phyloP scores from a whole-genome alignment of 1,284 basidiomycete species.

The Leccinum subspadiceum region DNA sequence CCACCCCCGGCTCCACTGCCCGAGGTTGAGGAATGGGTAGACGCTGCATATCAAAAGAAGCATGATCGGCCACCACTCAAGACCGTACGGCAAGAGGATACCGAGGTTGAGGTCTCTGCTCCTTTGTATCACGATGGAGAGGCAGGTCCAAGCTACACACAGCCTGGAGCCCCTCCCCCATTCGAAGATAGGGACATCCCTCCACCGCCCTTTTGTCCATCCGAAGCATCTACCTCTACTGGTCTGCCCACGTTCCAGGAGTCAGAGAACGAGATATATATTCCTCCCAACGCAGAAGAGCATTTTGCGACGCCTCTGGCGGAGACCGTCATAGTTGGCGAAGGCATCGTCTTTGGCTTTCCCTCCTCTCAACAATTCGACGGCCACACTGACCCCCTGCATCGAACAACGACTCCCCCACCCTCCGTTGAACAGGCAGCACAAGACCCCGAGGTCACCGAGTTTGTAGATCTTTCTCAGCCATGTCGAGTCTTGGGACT shows the following conservation, averaged over 20 bases:
- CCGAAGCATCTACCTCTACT: slow-evolving; percentile 57
- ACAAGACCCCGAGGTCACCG: slow-evolving; percentile 63
- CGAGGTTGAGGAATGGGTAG: slow-evolving; percentile 65
- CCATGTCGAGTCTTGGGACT: slow-evolving; percentile 57
- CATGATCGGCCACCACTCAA: slow-evolving; percentile 73
- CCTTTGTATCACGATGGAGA: slow-evolving; percentile 65
- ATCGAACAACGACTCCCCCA: slow-evolving; percentile 60
- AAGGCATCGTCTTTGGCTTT: slow-evolving; percentile 74
- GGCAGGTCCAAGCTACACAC: slow-evolving; percentile 68
- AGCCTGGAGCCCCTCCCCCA: slow-evolving; percentile 67
- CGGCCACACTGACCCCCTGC: slow-evolving; percentile 66
- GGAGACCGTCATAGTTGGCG: slow-evolving; percentile 52
- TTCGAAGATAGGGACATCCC: slow-evolving; percentile 76
- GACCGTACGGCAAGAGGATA: slow-evolving; percentile 67
- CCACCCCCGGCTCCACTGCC: slow-evolving; percentile 73
- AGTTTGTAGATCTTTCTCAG: slow-evolving; percentile 56
- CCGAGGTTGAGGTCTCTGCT: slow-evolving; percentile 44
- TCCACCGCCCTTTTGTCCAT: slow-evolving; percentile 72
- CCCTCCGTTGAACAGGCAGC: slow-evolving; percentile 70
- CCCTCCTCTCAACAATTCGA: slow-evolving; percentile 68
- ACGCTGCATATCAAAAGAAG: slow-evolving; percentile 78
- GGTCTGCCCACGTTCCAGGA: slow-evolving; percentile 73
- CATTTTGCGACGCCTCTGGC: slow-evolving; percentile 36
- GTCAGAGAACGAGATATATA: slow-evolving; percentile 68
- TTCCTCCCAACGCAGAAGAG: slow-evolving; percentile 48